A percentile compares a stretch with the other conserved stretches of the same genome.
Conservation (phyloP, 2,329 filamentous ascomycete species). For the Kalaharituber pfeilii region DNA sequence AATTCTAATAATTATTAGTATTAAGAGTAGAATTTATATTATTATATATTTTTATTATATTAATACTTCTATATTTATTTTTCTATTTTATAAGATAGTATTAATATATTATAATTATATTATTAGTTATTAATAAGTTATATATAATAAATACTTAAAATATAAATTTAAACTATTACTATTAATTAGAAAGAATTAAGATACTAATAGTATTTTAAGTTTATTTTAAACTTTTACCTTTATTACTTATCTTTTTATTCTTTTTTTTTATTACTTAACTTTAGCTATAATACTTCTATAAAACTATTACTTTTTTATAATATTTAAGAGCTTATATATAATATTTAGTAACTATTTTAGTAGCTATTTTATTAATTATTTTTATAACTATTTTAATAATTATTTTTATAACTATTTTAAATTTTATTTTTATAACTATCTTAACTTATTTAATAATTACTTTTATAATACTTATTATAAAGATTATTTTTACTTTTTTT, state of each 20-base stretch:
- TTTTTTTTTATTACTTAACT: not conserved
- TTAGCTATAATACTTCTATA: not conserved
- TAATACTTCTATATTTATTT: not conserved
- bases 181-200: not conserved
- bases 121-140: not conserved
- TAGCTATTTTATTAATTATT: not conserved
- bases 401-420: not conserved
- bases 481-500: too few relatives aligned
- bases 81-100: not conserved
- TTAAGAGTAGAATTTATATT: not conserved
- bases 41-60: not conserved
- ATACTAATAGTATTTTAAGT: not conserved
- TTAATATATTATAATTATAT: not conserved
- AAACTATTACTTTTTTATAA: not conserved
- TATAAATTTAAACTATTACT: not conserved
- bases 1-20: not conserved
- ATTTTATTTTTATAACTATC: not conserved
- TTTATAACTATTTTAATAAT: not conserved
- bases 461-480: not conserved
- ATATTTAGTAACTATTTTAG: not conserved
- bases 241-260: not conserved
- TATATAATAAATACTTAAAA: not conserved
- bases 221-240: not conserved
- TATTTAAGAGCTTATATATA: not conserved
- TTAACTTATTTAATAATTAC: not conserved